Base-by-base conservation (phyloP, 306 rosid species). In the Citrullus amarus region DNA sequence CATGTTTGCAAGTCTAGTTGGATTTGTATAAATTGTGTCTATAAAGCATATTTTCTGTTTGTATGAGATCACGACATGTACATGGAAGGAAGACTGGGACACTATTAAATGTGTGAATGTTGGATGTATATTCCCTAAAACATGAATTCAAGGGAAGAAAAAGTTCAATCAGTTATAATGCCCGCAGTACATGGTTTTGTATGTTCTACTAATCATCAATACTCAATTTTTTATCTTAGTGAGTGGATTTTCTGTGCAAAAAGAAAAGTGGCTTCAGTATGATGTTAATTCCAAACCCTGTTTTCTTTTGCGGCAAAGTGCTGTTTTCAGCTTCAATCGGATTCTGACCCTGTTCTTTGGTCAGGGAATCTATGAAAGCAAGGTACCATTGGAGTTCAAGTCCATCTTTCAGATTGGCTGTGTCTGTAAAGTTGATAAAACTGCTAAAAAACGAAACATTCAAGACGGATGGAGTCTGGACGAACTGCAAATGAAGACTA, bases 351-450 rank as follows among this genome's bases (percentile, higher is more conserved):
- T 75, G 77, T 68, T 83, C 77, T 86, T 86, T 81, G 80, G 57
- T 82, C 93, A 95, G 98, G 98, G 97, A 79, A 86, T 95, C 81
- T 95, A 92, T 86, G 98, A 95, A 85, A 91, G 91, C 38, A 95
- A 88, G 89, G 83, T 92, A 78, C 90, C 97, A 63, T 82, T 81
- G 82, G 96, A 89, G 81, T 89, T 90, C 73, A 91, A 84, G 53
- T 85, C 95, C 48, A 83, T 95, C 77, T 55, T 88, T 77, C 97
- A 91, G 87, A 89, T 92, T 83, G 98, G 98, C 82, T 95, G 96
- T 76, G 98, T 92, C 78, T 95, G 97, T 84, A 95, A 92, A 87
- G 90, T 89, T 87, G 97, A 92, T 51, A 92, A 88, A 89, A 85
- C 88, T 74, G 96, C 97, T 67, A 44, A 88, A 87, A 78, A 86